Evolutionary conservation across 495 filamentous ascomycete genomes (phyloP), one percentile per base, ranked within the genome.

Genomic region (Glonium stellatum): DNA sequence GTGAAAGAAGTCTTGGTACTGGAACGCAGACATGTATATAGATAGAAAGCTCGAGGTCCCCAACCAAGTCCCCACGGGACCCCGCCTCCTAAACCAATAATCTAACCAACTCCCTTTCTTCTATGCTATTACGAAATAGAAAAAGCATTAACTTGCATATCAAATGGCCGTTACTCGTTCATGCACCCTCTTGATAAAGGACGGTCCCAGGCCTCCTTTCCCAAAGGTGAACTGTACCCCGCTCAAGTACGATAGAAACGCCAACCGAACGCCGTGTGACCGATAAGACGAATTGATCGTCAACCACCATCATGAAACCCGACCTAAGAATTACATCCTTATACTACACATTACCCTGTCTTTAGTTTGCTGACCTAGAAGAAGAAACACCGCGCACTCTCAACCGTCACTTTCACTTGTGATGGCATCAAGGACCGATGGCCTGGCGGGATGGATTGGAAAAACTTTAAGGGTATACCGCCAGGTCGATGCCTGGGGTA

Each of bases 71-170:
- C 12, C 39, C 39, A 44, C 39, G 13, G 13, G 39, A 44, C 39
- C 39, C 39, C 39, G 39, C 39, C 39, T 44, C 18, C 39, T 15
- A 11, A 44, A 44, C 39, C 39, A 44, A 44, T 44, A 13, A 18
- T 44, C 39, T 44, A 44, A 15, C 39, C 39, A 44, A 44, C 13
- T 18, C 13, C 39, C 39, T 11, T 15, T 8, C 13, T 15, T 44
- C 39, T 11, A 44, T 44, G 13, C 39, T 18, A 44, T 44, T 44
- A 44, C 12, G 18, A 13, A 44, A 44, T 11, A 13, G 39, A 44
- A 44, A 44, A 44, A 44, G 39, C 39, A 44, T 44, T 44, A 44
- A 44, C 39, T 44, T 44, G 39, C 39, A 44, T 44, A 44, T 44
- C 39, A 44, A 44, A 44, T 15, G 13, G 39, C 39, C 18, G 39